Evolutionary conservation across 306 rosid genomes (phyloP).

Genomic region (Biancaea sappan): DNA sequence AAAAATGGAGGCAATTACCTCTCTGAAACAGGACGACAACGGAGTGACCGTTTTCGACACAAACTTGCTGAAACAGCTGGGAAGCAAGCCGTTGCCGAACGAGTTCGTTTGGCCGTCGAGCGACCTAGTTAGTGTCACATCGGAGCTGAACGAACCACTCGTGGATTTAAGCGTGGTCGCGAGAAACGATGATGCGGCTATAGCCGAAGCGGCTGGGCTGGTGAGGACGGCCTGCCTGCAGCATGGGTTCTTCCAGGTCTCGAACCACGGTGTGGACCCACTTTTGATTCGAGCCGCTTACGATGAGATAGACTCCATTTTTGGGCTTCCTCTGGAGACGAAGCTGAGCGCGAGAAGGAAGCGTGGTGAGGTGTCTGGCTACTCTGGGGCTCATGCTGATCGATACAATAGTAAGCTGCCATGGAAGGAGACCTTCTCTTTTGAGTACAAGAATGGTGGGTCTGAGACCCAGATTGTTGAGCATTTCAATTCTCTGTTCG

Average conservation of each 20-base stretch:
- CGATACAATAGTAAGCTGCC: conserved; percentile 63
- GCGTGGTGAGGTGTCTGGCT: conserved; percentile 49
- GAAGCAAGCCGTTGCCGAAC: conserved; percentile 47
- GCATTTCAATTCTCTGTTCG: conserved; percentile 53
- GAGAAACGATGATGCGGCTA: conserved; percentile 40
- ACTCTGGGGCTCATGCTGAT: conserved; percentile 77
- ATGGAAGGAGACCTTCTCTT: conserved; percentile 75
- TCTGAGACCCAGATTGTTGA: conserved; percentile 44
- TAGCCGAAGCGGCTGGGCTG: conserved; percentile 47
- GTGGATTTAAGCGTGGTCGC: conserved; percentile 45
- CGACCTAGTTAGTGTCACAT: conserved; percentile 32
- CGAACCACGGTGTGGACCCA: conserved; percentile 61
- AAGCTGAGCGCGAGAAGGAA: conserved; percentile 46
- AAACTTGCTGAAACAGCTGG: conserved; percentile 36
- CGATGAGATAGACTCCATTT: conserved; percentile 50
- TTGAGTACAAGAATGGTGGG: conserved; percentile 5
- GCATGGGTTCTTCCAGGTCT: conserved; percentile 73
- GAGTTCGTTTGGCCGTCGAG: conserved; percentile 59
- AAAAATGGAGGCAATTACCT: too few relatives aligned
- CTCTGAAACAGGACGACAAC: conserved; percentile 28
- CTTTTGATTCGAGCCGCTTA: conserved; percentile 55
- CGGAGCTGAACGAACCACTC: conserved; percentile 67
- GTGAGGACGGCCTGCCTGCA: conserved; percentile 52
- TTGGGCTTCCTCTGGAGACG: conserved; percentile 48
- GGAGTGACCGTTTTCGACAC: conserved; percentile 38